Base-by-base conservation (phyloP, 2,329 filamentous ascomycete species). In the Aspergillus felis region DNA sequence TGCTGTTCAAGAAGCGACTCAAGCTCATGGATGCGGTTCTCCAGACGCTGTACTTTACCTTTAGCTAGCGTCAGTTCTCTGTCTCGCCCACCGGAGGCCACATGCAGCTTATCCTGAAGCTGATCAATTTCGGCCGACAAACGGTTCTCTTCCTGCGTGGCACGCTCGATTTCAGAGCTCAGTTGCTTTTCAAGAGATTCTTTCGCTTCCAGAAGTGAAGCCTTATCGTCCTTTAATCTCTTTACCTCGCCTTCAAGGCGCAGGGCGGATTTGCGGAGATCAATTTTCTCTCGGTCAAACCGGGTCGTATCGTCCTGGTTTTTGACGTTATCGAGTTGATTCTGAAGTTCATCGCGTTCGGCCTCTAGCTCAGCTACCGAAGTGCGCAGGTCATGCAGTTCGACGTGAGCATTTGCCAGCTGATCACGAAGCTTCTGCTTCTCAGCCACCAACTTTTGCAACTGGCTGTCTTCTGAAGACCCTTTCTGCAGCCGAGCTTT, bases 241-340 rank as follows among this genome's bases (percentile, higher is more conserved):
- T 85, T 84, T 17, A 89, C 77, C 65, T 91, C 88, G 59, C 78
- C 82, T 61, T 91, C 88, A 20, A 90, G 79, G 66, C 86, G 87
- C 60, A 86, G 76, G 68, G 87, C 88, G n/a, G 83, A 76, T 28
- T 86, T 85, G 20, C 87, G 84, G 25, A 91, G 77, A 54, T 90
- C 86, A 49, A 88, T 75, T 61, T 87, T 86, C 66, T 91, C 88
- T 59, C 87, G 84, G 63, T 90, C 87, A 49, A 88, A 71, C 12
- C 81, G 82, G 63, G 84, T 81, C 1, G 81, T 84, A 57, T 87
- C 83, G 55, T 78, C 81, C 51, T 83, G 83, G 55, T 82, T 81
- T 42, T 84, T 78, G 59, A 78, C 69, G 25, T 80, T 79, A 48
- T 80, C 79, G 22, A 90, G 75, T 65, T 88, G 84, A 32, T 75